Conservation (phyloP, 2,329 filamentous ascomycete genomes). For the Stachybotrys chartarum region DNA sequence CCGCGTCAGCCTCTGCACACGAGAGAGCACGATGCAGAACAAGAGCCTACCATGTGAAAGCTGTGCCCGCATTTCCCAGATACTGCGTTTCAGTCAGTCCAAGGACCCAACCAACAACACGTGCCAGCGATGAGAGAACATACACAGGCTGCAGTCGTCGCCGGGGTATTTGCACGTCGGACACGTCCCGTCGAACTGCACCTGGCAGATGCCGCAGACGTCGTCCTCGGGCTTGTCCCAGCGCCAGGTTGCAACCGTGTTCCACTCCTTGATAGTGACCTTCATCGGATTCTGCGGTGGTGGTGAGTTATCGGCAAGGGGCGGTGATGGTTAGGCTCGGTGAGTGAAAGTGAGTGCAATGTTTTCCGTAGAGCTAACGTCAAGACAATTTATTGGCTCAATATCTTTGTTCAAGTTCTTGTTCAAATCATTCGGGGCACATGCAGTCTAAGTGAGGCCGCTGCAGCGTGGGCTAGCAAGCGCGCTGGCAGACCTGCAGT, state of each 20-base stretch:
- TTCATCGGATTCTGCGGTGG: slow-evolving; percentile 57
- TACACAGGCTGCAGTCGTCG: slow-evolving; percentile 88
- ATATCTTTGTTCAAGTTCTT: no score
- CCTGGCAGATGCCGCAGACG: slow-evolving; percentile 96
- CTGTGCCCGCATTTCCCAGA: slow-evolving; percentile 96
- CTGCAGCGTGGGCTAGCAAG: no score
- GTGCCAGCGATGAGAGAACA: slow-evolving; percentile 23
- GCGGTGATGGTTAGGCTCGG: neutral
- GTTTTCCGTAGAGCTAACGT: no score
- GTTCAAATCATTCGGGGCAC: no score
- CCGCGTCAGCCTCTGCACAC: neutral
- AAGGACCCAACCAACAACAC: neutral
- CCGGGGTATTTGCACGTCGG: slow-evolving; percentile 97
- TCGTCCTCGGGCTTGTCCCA: slow-evolving; percentile 98
- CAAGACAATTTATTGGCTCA: no score
- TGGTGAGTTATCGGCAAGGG: neutral
- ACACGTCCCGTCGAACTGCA: slow-evolving; percentile 95
- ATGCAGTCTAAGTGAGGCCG: no score
- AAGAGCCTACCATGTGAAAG: slow-evolving; percentile 77
- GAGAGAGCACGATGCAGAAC: neutral
- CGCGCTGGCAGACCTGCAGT: no score
- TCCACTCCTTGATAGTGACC: slow-evolving; percentile 89
- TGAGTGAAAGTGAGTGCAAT: neutral
- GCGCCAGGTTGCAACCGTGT: slow-evolving; percentile 90
- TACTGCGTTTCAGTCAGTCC: slow-evolving; percentile 43